Base-by-base conservation (phyloP, 1,284 basidiomycete genomes). In the Gomphus bonarii region DNA sequence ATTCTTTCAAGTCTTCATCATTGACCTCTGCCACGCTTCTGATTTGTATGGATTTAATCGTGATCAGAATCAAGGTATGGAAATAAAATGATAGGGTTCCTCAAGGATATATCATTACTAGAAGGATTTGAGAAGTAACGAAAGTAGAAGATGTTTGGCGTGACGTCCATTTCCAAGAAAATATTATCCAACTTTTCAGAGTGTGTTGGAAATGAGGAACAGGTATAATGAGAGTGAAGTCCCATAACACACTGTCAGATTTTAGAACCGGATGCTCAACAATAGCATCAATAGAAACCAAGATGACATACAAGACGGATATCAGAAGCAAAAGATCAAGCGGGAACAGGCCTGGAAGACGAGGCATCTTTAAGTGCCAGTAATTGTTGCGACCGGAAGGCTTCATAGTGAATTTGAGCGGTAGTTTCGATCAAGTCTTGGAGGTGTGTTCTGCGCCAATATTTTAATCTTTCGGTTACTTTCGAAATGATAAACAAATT, bases 351-450 rank as follows among this genome's bases (percentile, higher is more conserved):
- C 33, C 59, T 55, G 28, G 55, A 50, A 22, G 54, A 40, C 38
- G 38, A 56, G n/a, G 64, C 64, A 44, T 95, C 92, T 79, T 95
- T 95, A 66, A 95, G 80, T 25, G 93, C 93, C 54, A 95, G 76
- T 62, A 95, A 72, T 76, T 99, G 97, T 78, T 98, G 98, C 66
- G 91, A 95, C 63, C 95, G 85, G 89, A 99, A 99, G 9, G 95
- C 94, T 78, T 99, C 95, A 73, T 99, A 99, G 74, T 99, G 97
- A 70, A 97, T 97, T 73, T 95, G 91, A 7, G 95, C 92, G 2
- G 40, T 48, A 9, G 44, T 51, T 18, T 61, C 55, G 52, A 42
- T 54, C 44, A 43, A 14, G 63, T 84, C 76, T 67, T 78, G 76
- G 30, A 78, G 68, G 62, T 79, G 77, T 33, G 95, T 95, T 72